Conservation (phyloP, 768 basidiomycete species). For the Suillus clintonianus region DNA sequence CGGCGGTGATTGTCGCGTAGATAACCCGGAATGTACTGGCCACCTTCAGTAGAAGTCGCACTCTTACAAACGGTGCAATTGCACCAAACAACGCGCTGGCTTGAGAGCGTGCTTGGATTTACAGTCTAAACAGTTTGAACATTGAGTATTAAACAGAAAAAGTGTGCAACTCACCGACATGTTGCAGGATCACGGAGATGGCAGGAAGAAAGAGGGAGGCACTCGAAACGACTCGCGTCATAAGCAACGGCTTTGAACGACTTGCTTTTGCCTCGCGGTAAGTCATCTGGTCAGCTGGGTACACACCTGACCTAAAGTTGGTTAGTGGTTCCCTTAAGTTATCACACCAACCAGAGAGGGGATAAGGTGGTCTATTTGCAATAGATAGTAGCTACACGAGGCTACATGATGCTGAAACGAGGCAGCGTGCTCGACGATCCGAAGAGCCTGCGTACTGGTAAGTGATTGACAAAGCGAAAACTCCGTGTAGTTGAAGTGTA, state of each 20-base stretch:
- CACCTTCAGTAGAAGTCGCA: background rate
- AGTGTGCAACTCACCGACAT: background rate
- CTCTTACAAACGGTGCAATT: background rate
- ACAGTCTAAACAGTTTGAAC: background rate
- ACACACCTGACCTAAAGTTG: background rate
- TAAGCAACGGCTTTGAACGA: background rate
- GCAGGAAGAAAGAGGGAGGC: background rate
- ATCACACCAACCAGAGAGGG: background rate
- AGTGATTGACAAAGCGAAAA: no score
- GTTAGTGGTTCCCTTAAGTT: background rate
- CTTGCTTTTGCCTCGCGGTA: background rate
- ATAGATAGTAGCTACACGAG: background rate
- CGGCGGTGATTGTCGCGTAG: background rate
- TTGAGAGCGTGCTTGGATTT: background rate
- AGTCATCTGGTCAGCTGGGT: background rate
- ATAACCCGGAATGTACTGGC: background rate
- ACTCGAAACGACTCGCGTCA: background rate
- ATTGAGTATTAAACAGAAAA: background rate
- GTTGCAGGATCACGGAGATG: background rate
- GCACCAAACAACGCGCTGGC: background rate
- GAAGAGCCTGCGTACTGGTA: no score
- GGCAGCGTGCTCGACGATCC: no score
- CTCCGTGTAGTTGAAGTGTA: no score
- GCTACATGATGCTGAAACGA: background rate
- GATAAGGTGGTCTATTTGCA: background rate